Evolutionary conservation across 805 yeast genomes (phyloP).

Genomic region (Grigorovia jiainica): DNA sequence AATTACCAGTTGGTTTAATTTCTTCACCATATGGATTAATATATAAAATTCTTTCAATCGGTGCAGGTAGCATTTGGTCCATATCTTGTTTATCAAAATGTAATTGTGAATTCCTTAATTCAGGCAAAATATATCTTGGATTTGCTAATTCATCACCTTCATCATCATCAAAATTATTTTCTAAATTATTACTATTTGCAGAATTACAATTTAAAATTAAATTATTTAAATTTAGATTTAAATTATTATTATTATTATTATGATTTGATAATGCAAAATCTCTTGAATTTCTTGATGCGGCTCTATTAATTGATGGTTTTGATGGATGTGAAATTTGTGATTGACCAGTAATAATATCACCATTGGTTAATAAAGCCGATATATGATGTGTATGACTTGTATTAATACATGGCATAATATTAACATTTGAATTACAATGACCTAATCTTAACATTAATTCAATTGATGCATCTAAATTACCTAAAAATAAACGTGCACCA

Average conservation of each 20-base stretch:
- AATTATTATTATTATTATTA: neutral
- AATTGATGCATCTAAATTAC: slow-evolving; percentile 75
- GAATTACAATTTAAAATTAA: too few species aligned
- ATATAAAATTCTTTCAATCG: slow-evolving; percentile 64
- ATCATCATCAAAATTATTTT: slow-evolving; percentile 31
- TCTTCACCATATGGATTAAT: slow-evolving; percentile 86
- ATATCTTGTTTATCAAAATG: slow-evolving; percentile 52
- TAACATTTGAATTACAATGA: slow-evolving; percentile 34
- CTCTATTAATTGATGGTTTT: slow-evolving; percentile 6
- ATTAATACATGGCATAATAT: slow-evolving; percentile 72
- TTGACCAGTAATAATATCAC: slow-evolving; percentile 76
- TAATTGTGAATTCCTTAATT: slow-evolving; percentile 61
- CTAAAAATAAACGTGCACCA: slow-evolving; percentile 73
- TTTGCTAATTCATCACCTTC: slow-evolving; percentile 57
- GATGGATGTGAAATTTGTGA: slow-evolving; percentile 87
- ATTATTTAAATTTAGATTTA: too few species aligned
- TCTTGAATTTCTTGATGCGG: slow-evolving; percentile 2
- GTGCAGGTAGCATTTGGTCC: slow-evolving; percentile 57
- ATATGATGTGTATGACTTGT: slow-evolving; percentile 83
- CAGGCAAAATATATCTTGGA: slow-evolving; percentile 49
- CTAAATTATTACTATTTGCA: slow-evolving; percentile 3
- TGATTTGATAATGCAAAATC: neutral
- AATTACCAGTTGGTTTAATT: slow-evolving; percentile 63
- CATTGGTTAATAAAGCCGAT: slow-evolving; percentile 62
- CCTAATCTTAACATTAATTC: slow-evolving; percentile 60